Evolutionary conservation across 2,329 filamentous ascomycete genomes (phyloP).

Genomic region (Sordariomycetes sp.): DNA sequence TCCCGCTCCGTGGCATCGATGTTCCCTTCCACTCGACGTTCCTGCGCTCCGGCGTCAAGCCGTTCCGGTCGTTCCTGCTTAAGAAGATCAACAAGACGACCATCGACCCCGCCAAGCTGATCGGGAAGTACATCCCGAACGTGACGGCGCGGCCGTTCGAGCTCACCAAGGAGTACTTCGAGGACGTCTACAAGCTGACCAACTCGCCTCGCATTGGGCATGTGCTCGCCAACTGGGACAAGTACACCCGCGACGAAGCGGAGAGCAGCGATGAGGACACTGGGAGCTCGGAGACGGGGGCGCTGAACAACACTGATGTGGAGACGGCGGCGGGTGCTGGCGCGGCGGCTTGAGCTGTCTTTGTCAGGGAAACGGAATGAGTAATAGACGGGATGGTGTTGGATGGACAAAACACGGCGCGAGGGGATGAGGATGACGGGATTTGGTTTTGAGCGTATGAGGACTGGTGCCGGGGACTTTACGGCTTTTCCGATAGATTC

Average conservation of each 20-base stretch:
- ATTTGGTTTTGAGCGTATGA: not conserved
- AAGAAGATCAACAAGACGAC: constrained; percentile 99
- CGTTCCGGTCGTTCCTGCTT: constrained; percentile 93
- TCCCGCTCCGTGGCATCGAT: constrained; percentile 92
- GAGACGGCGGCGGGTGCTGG: constrained; percentile 4
- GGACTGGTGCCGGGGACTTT: not conserved
- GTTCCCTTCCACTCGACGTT: constrained; percentile 99
- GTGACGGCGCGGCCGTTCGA: constrained; percentile 94
- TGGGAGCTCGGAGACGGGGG: constrained; percentile 4
- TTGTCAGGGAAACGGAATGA: not conserved
- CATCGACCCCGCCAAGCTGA: constrained; percentile 90
- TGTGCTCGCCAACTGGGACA: constrained; percentile 78
- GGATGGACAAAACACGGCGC: not conserved
- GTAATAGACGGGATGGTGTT: not conserved
- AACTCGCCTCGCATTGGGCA: constrained; percentile 68
- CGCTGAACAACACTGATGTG: constrained; percentile 2
- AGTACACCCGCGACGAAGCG: constrained; percentile 43
- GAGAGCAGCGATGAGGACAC: constrained; percentile 12
- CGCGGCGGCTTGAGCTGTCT: not conserved
- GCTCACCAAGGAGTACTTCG: constrained; percentile 96
- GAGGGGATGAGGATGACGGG: not conserved
- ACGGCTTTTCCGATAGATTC: too few relatives aligned
- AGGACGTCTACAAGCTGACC: constrained; percentile 92
- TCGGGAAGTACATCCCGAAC: constrained; percentile 98
- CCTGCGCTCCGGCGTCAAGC: constrained; percentile 94